phyloP scores from a whole-genome alignment of 108 stramenopile genomes.

The Mediolabrus comicus region DNA sequence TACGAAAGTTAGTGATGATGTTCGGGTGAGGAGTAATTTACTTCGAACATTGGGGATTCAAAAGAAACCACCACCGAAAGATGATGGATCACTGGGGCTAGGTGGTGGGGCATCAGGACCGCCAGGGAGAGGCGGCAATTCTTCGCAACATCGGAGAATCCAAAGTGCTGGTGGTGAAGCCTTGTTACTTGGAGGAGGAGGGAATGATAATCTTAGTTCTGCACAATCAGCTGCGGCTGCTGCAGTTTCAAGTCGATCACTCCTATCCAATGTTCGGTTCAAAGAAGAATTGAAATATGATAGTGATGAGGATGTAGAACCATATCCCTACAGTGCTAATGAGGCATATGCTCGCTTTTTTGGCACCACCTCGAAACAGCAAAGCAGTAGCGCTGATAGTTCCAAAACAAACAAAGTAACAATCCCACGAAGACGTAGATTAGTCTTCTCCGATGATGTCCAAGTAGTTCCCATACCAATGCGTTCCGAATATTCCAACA shows the following conservation, averaged over 20 bases:
- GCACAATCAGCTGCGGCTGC: background rate
- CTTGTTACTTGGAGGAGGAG: background rate
- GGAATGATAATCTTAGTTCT: background rate
- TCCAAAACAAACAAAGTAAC: constrained; percentile 3
- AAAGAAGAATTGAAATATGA: constrained; percentile 41
- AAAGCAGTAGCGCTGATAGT: background rate
- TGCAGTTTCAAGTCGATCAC: constrained; percentile 22
- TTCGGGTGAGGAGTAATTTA: constrained; percentile 38
- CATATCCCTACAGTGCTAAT: background rate
- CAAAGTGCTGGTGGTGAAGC: constrained; percentile 15
- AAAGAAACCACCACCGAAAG: constrained; percentile 6
- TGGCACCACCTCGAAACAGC: constrained; percentile 10
- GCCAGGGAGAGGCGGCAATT: background rate
- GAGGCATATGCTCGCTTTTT: constrained; percentile 22
- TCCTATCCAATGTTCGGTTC: constrained; percentile 30
- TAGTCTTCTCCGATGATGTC: constrained; percentile 48
- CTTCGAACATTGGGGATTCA: constrained; percentile 37
- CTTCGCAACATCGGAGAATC: constrained; percentile 14
- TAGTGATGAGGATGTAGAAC: constrained; percentile 35
- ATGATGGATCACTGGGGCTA: background rate
- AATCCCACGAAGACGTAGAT: constrained; percentile 20
- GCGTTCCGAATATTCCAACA: constrained; percentile 75
- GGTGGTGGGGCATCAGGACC: background rate
- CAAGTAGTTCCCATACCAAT: constrained; percentile 79
- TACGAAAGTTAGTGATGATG: constrained; percentile 33